A percentile compares a stretch with the other conserved stretches of the same genome.
Conservation (phyloP, 2,329 filamentous ascomycete species). For the Fusarium brevicatenulatum region DNA sequence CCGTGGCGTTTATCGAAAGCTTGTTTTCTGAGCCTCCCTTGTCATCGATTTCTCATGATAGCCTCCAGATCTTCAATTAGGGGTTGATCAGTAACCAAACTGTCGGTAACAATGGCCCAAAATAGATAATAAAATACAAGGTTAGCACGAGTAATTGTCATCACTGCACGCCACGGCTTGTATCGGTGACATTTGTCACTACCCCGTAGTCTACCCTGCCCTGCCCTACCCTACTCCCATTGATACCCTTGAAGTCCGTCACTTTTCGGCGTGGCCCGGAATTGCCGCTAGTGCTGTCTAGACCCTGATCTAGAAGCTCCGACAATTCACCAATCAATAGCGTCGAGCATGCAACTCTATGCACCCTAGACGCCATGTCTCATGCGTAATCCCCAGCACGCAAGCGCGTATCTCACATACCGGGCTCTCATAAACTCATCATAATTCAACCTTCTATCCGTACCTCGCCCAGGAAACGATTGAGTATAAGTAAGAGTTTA, state of each 20-base stretch:
- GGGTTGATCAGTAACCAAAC: neutral
- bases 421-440: neutral
- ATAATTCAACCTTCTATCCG: neutral
- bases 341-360: neutral
- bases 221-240: neutral
- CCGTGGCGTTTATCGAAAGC: neutral
- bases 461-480: neutral
- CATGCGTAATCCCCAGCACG: slow-evolving; percentile 13
- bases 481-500: neutral
- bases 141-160: neutral
- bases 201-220: neutral
- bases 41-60: accelerated
- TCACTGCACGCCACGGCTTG: neutral
- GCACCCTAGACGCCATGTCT: no score
- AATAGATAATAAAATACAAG: neutral
- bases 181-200: slow-evolving; percentile 1
- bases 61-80: neutral
- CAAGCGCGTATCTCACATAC: slow-evolving; percentile 8
- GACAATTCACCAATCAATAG: slow-evolving; percentile 3
- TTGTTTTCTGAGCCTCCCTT: neutral
- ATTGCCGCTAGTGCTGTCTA: neutral
- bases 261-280: neutral
- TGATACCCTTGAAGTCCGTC: neutral
- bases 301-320: slow-evolving; percentile 1
- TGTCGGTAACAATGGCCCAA: neutral